Evolutionary conservation across 345 rosid genomes (phyloP), one percentile per base, ranked within the genome.

Genomic region (Heritiera fomes): DNA sequence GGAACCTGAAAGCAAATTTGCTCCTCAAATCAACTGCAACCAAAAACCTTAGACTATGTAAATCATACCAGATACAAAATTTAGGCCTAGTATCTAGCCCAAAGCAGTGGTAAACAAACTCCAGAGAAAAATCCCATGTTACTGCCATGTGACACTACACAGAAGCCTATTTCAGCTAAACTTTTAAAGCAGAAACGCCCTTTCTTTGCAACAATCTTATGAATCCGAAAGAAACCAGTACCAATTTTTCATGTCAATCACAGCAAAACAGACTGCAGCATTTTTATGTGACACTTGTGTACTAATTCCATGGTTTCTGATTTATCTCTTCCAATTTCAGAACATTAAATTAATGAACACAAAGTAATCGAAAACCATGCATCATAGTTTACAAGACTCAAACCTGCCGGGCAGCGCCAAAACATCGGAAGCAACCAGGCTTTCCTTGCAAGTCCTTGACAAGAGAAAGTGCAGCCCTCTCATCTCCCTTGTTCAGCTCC

Each of bases 351-450:
- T 2, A 62, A 62, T 30, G 3, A 66, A 66, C 34, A 47, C 18
- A 9, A 1, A 62, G 3, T 23, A 41, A 62, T 2, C 0, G 47
- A 68, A 20, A 43, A 43, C 10, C 50, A 76, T 5, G 23, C 5
- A 2, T 0, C n/a, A 47, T 40, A 17, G 28, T 32, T 20, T 4
- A 43, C 7, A 47, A 71, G 73, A 23, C 55, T 23, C 50, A 41
- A 30, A 92, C 97, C 94, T 93, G 98, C 60, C 98, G 86, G 6
- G 91, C 94, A 6, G 93, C 87, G 2, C 94, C 97, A 59, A 93
- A 95, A 75, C 97, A 91, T 43, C 89, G 82, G 64, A 93, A 92
- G 0, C 98, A 98, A 11, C 88, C 92, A 3, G 96, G 88, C 75
- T 90, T 92, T 8, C 96, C 99, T 77, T 89, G 94, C 79, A 88